phyloP scores from a whole-genome alignment of 2,329 filamentous ascomycete species.

The Penicillium sp. region DNA sequence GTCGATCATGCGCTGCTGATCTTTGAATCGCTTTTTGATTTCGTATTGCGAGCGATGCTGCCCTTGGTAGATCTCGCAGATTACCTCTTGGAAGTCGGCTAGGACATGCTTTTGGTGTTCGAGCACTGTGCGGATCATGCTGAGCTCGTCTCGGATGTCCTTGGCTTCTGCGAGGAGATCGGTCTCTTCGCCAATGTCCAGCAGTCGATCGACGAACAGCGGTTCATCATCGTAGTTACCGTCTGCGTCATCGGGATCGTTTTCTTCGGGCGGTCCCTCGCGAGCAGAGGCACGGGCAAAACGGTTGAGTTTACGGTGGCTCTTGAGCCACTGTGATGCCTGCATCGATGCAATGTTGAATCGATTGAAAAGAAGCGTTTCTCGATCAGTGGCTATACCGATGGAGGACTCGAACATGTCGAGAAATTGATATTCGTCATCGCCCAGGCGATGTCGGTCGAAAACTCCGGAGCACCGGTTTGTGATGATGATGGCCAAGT shows the following conservation, averaged over 20 bases:
- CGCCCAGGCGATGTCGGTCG: conserved; percentile 52
- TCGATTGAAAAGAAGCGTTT: conserved; percentile 54
- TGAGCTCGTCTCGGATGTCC: conserved; percentile 62
- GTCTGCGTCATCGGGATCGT: conserved; percentile 10
- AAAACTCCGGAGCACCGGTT: conserved; percentile 56
- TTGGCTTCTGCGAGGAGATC: conserved; percentile 58
- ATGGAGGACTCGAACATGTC: conserved; percentile 64
- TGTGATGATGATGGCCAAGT: conserved; percentile 58
- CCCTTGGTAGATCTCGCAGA: conserved; percentile 33
- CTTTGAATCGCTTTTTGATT: conserved; percentile 50
- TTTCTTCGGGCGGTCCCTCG: conserved; percentile 5
- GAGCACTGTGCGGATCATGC: conserved; percentile 50
- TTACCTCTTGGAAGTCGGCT: conserved; percentile 31
- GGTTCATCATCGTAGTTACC: conserved; percentile 35
- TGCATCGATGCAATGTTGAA: conserved; percentile 56
- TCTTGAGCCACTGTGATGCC: conserved; percentile 51
- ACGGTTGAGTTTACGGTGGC: conserved; percentile 43
- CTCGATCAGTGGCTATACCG: conserved; percentile 48
- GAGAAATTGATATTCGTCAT: conserved; percentile 58
- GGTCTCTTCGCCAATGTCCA: conserved; percentile 56
- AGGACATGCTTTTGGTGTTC: conserved; percentile 37
- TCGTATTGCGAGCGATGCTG: conserved; percentile 41
- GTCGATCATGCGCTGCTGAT: conserved; percentile 55
- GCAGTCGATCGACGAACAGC: conserved; percentile 42
- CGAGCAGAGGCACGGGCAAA: conserved; percentile 15